phyloP scores from a whole-genome alignment of 2,329 filamentous ascomycete species.

The Penicillium concentricum region DNA sequence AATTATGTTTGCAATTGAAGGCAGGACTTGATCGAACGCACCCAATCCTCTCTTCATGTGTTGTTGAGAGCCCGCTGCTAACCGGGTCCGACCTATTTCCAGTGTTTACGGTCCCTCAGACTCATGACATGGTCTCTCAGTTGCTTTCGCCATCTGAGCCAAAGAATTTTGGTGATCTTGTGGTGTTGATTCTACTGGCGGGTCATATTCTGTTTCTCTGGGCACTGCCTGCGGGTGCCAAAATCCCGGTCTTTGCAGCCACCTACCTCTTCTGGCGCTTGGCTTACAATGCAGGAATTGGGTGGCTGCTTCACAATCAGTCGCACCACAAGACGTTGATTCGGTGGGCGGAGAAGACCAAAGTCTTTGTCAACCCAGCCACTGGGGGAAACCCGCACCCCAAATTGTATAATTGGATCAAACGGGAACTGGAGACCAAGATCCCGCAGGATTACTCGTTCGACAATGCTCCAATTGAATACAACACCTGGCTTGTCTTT shows the following conservation, averaged over 20 bases:
- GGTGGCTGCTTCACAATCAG: constrained; percentile 81
- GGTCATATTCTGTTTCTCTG: constrained; percentile 73
- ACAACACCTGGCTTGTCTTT: constrained; percentile 98
- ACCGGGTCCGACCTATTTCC: constrained; percentile 14
- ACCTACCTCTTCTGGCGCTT: constrained; percentile 91
- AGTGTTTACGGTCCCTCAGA: constrained; percentile 96
- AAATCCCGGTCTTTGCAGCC: constrained; percentile 74
- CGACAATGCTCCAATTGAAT: constrained; percentile 89
- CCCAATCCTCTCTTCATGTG: not conserved
- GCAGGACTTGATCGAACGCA: not conserved
- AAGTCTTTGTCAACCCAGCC: constrained; percentile 79
- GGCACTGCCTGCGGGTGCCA: constrained; percentile 65
- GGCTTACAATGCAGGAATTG: constrained; percentile 92
- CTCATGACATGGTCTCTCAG: constrained; percentile 98
- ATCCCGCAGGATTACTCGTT: constrained; percentile 93
- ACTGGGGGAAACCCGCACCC: constrained; percentile 81
- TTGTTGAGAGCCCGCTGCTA: constrained; percentile 17
- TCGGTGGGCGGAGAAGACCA: constrained; percentile 80
- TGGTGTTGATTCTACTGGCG: constrained; percentile 76
- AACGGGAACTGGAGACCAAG: constrained; percentile 89
- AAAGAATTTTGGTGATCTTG: constrained; percentile 85
- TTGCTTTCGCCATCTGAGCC: constrained; percentile 90
- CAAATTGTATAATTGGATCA: constrained; percentile 77
- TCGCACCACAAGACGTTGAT: constrained; percentile 85
- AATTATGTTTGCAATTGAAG: not conserved